Evolutionary conservation across 192 early-diverging fungal genomes (phyloP), one percentile per base, ranked within the genome.

Genomic region (Rhizophagus clarus): DNA sequence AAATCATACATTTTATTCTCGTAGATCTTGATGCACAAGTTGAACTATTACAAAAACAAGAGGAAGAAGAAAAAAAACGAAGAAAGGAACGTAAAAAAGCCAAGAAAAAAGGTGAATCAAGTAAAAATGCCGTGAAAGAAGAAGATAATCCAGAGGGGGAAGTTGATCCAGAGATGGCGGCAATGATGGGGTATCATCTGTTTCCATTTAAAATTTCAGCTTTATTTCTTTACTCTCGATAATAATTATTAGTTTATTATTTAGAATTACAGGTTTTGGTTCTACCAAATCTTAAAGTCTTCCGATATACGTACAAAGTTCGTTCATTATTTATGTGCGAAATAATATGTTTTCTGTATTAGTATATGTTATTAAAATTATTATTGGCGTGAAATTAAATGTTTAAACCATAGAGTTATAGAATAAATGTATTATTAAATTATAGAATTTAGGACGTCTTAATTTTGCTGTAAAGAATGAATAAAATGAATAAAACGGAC

Each of bases 21-120:
- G 5, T 72, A 90, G 88, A 94, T 80, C 89, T 96, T 47, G 89
- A 94, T 68, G 90, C 88, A 11, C 83, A 92, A 42, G 82, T 97
- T 11, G 90, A 90, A 75, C 84, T 84, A 70, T 86, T 90, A 31
- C 86, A 92, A 81, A 83, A 89, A 80, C 82, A 90, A 45, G 93
- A 97, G 82, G 90, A 94, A 69, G 90, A 90, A 74, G 92, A 91
- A 61, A 89, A 85, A 74, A 81, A 84, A 32, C 84, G 86, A 63
- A 92, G 88, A 49, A 85, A 88, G 61, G 88, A 87, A 76, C 83
- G 82, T 22, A 88, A 90, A 67, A 86, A 86, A 81, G 82, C 83
- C 74, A 90, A 92, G 81, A 94, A 91, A 80, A 82, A 88, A 37
- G 82, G 71, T 24, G 82, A 86, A 74, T 72, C 71, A 26, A 40